Percentiles rank a stretch among this genome's conserved stretches.
These are phyloP conservation scores for Rhodotorula babjevae DNA, from an alignment of 768 basidiomycete genomes.

Conservation along the genomic window DNA sequence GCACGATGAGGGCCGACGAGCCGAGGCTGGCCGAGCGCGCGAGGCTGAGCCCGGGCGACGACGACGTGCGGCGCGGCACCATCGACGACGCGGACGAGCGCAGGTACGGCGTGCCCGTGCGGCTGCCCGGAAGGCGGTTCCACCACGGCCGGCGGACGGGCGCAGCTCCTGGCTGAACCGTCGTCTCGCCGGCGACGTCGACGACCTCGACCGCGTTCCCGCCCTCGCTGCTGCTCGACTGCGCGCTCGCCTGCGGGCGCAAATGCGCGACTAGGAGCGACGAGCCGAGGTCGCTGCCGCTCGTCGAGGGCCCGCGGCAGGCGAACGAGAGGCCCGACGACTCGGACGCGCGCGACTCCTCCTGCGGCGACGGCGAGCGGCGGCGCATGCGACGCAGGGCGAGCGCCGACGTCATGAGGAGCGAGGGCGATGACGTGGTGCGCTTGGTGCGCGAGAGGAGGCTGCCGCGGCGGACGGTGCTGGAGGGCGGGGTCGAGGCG, in stretches of 20 bases:
- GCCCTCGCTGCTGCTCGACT: background rate
- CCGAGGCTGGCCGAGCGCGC: background rate
- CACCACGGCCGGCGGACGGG: constrained; percentile 1
- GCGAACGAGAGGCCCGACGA: constrained; percentile 27
- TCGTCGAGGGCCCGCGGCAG: constrained; percentile 8
- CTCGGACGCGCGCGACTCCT: background rate
- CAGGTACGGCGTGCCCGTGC: constrained; percentile 1
- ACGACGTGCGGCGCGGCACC: background rate
- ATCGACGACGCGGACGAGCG: background rate
- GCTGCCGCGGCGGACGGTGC: background rate
- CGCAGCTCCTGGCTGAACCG: background rate
- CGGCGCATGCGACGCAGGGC: background rate
- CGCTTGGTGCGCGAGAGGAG: background rate
- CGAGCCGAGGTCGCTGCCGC: background rate
- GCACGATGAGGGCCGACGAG: background rate
- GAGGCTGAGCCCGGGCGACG: background rate
- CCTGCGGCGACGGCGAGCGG: background rate
- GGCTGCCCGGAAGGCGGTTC: background rate
- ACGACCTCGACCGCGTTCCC: background rate
- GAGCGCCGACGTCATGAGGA: background rate
- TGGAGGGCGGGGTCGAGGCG: background rate
- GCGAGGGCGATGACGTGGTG: background rate
- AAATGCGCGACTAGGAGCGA: background rate
- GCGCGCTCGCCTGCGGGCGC: background rate
- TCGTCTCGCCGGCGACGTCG: background rate